Percentiles rank a stretch among this genome's conserved stretches.
phyloP scores from a whole-genome alignment of 2,329 filamentous ascomycete genomes.

The Colletotrichum sojae region DNA sequence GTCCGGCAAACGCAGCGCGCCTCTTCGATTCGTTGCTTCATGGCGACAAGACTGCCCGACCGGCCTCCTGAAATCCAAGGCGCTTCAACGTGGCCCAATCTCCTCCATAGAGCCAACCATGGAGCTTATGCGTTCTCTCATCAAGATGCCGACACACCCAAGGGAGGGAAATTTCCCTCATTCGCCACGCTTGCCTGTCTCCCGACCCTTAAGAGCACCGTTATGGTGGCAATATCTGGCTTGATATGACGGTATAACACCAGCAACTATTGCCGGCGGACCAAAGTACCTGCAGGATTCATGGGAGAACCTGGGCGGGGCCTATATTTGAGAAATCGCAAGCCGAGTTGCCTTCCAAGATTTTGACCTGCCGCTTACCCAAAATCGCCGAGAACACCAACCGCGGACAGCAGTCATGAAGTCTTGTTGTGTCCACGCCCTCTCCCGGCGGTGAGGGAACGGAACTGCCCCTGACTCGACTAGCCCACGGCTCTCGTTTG shows the following conservation, averaged over 20 bases:
- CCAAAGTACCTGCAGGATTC: conserved; percentile 1
- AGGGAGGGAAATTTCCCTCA: conserved; percentile 10
- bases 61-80: background rate
- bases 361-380: conserved; percentile 37
- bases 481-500: too few relatives aligned
- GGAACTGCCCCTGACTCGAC: too few relatives aligned
- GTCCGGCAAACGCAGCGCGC: background rate
- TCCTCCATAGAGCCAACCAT: conserved; percentile 1
- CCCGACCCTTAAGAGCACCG: conserved; percentile 16
- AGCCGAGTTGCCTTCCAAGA: conserved; percentile 7
- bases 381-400: background rate
- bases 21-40: background rate
- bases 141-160: conserved; percentile 2
- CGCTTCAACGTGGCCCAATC: conserved; percentile 5
- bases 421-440: background rate
- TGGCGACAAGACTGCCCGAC: background rate
- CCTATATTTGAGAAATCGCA: conserved; percentile 3
- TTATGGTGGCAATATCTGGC: conserved; percentile 31
- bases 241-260: conserved; percentile 33
- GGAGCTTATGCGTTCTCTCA: background rate
- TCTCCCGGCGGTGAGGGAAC: too few relatives aligned
- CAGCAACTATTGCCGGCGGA: conserved; percentile 14
- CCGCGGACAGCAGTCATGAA: background rate
- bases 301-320: conserved; percentile 8
- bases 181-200: conserved; percentile 31